Conservation (phyloP, 345 rosid species). For the Trapa bicornis region DNA sequence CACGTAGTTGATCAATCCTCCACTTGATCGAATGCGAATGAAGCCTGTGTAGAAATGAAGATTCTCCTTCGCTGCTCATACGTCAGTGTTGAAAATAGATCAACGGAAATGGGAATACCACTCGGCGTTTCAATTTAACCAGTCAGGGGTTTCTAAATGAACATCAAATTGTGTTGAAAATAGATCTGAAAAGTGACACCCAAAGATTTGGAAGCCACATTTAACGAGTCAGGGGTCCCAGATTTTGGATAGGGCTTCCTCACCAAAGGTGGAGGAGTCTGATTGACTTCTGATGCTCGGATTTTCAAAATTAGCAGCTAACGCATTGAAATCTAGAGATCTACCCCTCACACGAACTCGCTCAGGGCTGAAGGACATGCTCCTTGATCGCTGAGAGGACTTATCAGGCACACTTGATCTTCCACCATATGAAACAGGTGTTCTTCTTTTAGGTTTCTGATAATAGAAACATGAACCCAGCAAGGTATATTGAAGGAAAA, state of each 20-base stretch:
- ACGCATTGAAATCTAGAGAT: conserved; percentile 95
- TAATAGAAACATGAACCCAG: conserved; percentile 2
- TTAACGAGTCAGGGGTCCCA: conserved; percentile 63
- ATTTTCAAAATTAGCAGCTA: conserved; percentile 92
- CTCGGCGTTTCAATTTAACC: no score
- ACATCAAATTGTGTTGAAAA: no score
- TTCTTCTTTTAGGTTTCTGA: conserved; percentile 91
- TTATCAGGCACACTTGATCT: conserved; percentile 80
- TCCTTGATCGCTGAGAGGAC: conserved; percentile 79
- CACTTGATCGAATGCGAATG: background rate
- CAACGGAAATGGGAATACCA: no score
- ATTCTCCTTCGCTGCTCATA: background rate
- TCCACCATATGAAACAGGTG: conserved; percentile 67
- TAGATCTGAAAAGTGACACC: conserved; percentile 28
- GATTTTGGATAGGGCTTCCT: conserved; percentile 89
- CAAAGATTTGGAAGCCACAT: conserved; percentile 43
- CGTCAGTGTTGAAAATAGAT: no score
- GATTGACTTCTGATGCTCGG: conserved; percentile 72
- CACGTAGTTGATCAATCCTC: background rate
- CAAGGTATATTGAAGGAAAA: background rate
- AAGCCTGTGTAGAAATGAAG: background rate
- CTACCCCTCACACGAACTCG: conserved; percentile 96
- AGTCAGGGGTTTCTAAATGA: no score
- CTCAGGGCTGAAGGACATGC: conserved; percentile 93
- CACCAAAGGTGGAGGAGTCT: conserved; percentile 89